Conservation (phyloP, 2,329 filamentous ascomycete genomes). For the Penicillium sp. region DNA sequence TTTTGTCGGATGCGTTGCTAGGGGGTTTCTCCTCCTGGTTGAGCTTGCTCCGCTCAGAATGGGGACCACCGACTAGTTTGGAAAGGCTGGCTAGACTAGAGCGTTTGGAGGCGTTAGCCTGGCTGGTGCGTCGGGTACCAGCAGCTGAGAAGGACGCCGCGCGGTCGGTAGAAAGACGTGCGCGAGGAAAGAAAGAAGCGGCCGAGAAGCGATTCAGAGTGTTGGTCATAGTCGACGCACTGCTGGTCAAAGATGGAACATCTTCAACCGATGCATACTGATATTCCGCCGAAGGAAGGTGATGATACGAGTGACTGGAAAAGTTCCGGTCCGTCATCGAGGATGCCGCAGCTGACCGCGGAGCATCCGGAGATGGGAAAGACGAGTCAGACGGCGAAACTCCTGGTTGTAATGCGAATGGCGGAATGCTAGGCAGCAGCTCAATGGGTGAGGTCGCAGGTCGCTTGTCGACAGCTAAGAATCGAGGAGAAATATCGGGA, state of each 20-base stretch:
- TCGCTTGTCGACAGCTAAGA: slow-evolving; percentile 32
- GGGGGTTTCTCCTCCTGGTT: slow-evolving; percentile 40
- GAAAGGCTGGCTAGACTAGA: slow-evolving; percentile 44
- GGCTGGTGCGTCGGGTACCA: slow-evolving; percentile 33
- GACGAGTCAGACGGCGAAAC: slow-evolving; percentile 34
- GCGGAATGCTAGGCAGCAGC: slow-evolving; percentile 33
- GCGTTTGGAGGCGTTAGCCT: slow-evolving; percentile 36
- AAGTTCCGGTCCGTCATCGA: slow-evolving; percentile 37
- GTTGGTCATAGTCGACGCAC: slow-evolving; percentile 41
- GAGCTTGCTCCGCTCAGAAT: slow-evolving; percentile 40
- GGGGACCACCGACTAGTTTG: slow-evolving; percentile 38
- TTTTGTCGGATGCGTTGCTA: slow-evolving; percentile 31
- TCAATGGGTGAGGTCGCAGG: slow-evolving; percentile 38
- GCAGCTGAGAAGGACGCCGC: slow-evolving; percentile 39
- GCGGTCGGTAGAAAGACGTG: slow-evolving; percentile 38
- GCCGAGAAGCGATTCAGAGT: slow-evolving; percentile 36
- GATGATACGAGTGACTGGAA: slow-evolving; percentile 29
- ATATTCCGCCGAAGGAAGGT: slow-evolving; percentile 33
- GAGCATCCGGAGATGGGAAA: slow-evolving; percentile 41
- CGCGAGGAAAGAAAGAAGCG: slow-evolving; percentile 35
- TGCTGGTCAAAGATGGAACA: slow-evolving; percentile 44
- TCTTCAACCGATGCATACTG: slow-evolving; percentile 41
- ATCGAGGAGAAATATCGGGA: slow-evolving; percentile 32
- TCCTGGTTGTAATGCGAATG: slow-evolving; percentile 33
- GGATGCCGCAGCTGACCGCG: slow-evolving; percentile 35